Evolutionary conservation across 2,329 filamentous ascomycete genomes (phyloP).

Genomic region (Venturia asperata): DNA sequence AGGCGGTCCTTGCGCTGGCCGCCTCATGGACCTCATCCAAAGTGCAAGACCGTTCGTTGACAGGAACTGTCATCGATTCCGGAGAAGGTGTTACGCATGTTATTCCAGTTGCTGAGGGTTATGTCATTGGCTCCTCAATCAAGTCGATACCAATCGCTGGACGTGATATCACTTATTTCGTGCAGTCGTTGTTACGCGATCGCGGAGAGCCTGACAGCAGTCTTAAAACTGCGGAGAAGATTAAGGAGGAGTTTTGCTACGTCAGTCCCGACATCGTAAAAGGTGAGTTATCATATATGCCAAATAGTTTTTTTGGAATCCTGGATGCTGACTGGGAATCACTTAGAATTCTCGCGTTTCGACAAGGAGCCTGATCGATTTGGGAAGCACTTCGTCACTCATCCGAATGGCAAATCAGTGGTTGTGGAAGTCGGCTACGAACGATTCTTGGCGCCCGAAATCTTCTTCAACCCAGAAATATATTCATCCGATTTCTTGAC

Average conservation of each 20-base stretch:
- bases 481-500: conserved; percentile 98
- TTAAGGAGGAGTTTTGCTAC: conserved; percentile 98
- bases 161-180: conserved; percentile 97
- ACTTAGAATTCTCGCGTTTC: conserved; percentile 75
- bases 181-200: conserved; percentile 91
- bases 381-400: conserved; percentile 77
- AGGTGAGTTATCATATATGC: conserved; percentile 24
- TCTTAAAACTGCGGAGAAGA: conserved; percentile 92
- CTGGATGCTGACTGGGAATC: conserved; percentile 9
- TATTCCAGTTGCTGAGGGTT: conserved; percentile 95
- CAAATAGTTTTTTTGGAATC: conserved; percentile 3
- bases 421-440: conserved; percentile 94
- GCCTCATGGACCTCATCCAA: conserved; percentile 99
- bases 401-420: conserved; percentile 77
- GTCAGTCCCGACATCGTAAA: conserved; percentile 98
- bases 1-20: conserved; percentile 90
- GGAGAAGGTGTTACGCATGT: conserved; percentile 99
- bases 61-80: conserved; percentile 96
- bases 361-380: conserved; percentile 90
- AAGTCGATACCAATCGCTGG: conserved; percentile 98
- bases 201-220: conserved; percentile 94
- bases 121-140: conserved; percentile 97
- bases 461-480: conserved; percentile 99
- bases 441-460: conserved; percentile 94
- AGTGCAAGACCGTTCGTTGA: conserved; percentile 90